Conservation (phyloP, 2,329 filamentous ascomycete species). For the Helotiales sp. region DNA sequence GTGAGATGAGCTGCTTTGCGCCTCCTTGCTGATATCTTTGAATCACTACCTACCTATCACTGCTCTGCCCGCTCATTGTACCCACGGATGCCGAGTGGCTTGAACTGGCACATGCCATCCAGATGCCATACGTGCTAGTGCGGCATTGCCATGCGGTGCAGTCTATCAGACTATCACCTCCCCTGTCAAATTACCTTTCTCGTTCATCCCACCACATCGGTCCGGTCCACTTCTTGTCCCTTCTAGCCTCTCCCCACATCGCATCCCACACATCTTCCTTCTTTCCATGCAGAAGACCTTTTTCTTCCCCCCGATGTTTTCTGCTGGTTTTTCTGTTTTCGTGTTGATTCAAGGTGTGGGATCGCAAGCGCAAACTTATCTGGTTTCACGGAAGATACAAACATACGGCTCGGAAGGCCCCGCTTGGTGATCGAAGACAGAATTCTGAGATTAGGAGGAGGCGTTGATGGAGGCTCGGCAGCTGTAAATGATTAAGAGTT, state of each 20-base stretch:
- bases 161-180: conserved; percentile 12
- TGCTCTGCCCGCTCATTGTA: conserved; percentile 14
- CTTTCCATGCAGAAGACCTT: not conserved
- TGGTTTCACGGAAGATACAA: conserved; percentile 21
- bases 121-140: conserved; percentile 27
- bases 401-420: conserved; percentile 24
- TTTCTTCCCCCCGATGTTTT: conserved; percentile 14
- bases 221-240: conserved; percentile 17
- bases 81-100: conserved; percentile 26
- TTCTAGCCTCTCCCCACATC: conserved; percentile 20
- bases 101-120: conserved; percentile 35
- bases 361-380: conserved; percentile 19
- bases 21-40: conserved; percentile 20
- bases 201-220: conserved; percentile 27
- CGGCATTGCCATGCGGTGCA: conserved; percentile 27
- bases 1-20: conserved; percentile 13
- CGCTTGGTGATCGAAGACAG: conserved; percentile 11
- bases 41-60: conserved; percentile 16
- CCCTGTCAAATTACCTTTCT: conserved; percentile 13
- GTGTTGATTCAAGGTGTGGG: not conserved
- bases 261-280: conserved; percentile 4
- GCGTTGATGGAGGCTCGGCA: not conserved
- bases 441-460: not conserved
- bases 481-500: conserved; percentile 3
- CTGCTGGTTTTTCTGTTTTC: not conserved